Conservation (phyloP, 495 filamentous ascomycete species). For the Xylaria scruposa region DNA sequence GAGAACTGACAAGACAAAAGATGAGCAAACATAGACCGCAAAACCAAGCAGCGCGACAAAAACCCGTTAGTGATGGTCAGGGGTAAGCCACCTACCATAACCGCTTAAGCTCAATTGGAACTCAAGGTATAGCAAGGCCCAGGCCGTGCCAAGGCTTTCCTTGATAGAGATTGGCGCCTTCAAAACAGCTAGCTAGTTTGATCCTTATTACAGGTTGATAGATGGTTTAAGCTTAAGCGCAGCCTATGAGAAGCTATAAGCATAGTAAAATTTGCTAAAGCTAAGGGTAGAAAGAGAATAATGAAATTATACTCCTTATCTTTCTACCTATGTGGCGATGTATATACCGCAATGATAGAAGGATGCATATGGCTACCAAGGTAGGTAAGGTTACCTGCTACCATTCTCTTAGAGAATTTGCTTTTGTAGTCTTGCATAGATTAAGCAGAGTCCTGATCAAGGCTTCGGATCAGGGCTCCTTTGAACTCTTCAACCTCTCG, state of each 20-base stretch:
- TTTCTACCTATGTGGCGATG: too few relatives aligned
- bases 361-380: not conserved
- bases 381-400: not conserved
- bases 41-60: not conserved
- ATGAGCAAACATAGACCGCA: not conserved
- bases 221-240: not conserved
- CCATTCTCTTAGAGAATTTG: not conserved
- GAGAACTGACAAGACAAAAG: not conserved
- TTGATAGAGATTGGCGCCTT: slow-evolving; percentile 1
- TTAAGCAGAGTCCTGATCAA: not conserved
- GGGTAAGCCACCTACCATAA: not conserved
- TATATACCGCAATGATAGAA: not conserved
- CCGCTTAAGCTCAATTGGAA: not conserved
- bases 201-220: not conserved
- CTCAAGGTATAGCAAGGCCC: not conserved
- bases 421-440: not conserved
- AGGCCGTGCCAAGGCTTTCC: slow-evolving; percentile 1
- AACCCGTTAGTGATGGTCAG: not conserved
- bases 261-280: not conserved
- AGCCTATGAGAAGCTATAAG: not conserved
- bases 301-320: not conserved
- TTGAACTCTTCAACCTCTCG: not conserved
- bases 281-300: not conserved
- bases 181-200: not conserved
- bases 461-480: not conserved